Evolutionary conservation across 2,329 filamentous ascomycete genomes (phyloP).

Genomic region (Dothiorella sarmentorum): DNA sequence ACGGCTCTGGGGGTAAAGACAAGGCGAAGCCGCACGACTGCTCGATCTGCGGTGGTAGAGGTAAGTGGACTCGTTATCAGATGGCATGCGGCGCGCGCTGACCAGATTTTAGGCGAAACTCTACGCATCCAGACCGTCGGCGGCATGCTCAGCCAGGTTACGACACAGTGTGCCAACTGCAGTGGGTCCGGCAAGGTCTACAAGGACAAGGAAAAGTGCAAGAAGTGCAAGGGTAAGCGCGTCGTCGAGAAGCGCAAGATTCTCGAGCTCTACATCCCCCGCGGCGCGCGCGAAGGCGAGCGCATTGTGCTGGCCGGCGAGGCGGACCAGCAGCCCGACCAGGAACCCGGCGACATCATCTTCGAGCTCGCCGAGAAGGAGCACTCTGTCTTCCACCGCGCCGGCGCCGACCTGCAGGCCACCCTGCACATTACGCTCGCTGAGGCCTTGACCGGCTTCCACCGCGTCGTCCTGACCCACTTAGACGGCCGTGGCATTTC

Average conservation of each 20-base stretch:
- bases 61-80: constrained; percentile 34
- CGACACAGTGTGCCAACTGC: constrained; percentile 73
- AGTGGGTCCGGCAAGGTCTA: constrained; percentile 79
- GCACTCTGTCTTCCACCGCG: constrained; percentile 77
- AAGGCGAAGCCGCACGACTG: constrained; percentile 83
- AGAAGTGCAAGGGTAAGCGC: constrained; percentile 95
- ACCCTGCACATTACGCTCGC: constrained; percentile 75
- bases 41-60: constrained; percentile 77
- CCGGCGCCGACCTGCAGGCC: constrained; percentile 79
- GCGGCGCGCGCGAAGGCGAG: constrained; percentile 76
- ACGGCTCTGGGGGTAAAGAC: constrained; percentile 85
- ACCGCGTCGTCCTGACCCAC: constrained; percentile 84
- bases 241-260: constrained; percentile 88
- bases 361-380: constrained; percentile 80
- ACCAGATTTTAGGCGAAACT: constrained; percentile 54
- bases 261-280: constrained; percentile 91
- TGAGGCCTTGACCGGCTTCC: constrained; percentile 86
- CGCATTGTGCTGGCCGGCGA: constrained; percentile 88
- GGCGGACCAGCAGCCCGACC: constrained; percentile 86
- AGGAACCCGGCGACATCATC: constrained; percentile 87
- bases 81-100: constrained; percentile 19
- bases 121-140: constrained; percentile 5
- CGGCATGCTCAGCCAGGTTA: constrained; percentile 71
- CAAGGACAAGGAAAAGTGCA: constrained; percentile 96
- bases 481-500: constrained; percentile 89